A percentile compares a stretch with the other conserved stretches of the same genome.
phyloP scores from a whole-genome alignment of 345 rosid species.

The Hibiscus syriacus region DNA sequence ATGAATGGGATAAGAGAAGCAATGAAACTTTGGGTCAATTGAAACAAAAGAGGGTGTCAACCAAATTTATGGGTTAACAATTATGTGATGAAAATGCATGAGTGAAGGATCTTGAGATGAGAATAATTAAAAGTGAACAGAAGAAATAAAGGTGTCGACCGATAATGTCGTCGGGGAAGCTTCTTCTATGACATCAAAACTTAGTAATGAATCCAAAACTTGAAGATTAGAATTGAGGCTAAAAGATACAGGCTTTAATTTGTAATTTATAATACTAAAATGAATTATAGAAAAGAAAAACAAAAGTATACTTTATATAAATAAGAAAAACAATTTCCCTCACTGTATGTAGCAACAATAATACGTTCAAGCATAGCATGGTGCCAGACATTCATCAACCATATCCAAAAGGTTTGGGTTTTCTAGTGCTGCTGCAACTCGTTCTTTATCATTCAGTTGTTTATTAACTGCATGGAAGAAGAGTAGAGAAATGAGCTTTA shows the following conservation, averaged over 20 bases:
- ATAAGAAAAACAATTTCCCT: not conserved
- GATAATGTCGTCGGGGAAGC: too few species aligned
- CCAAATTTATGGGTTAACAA: too few species aligned
- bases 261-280: not conserved
- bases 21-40: too few species aligned
- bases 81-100: too few species aligned
- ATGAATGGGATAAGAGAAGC: too few species aligned
- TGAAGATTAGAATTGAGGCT: too few species aligned
- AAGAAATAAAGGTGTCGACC: too few species aligned
- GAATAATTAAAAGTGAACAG: too few species aligned
- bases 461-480: conserved; percentile 63
- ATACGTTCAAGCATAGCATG: conserved; percentile 40
- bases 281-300: not conserved
- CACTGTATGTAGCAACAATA: conserved; percentile 6
- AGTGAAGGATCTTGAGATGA: too few species aligned
- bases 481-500: not conserved
- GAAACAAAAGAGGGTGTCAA: too few species aligned
- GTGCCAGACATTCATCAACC: conserved; percentile 81
- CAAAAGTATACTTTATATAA: not conserved
- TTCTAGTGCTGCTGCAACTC: conserved; percentile 92
- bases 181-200: too few species aligned
- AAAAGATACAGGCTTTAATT: not conserved
- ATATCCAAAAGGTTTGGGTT: conserved; percentile 83
- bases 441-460: conserved; percentile 86
- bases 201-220: not conserved